Conservation (phyloP, 2,329 filamentous ascomycete genomes). For the Alternaria sp. region DNA sequence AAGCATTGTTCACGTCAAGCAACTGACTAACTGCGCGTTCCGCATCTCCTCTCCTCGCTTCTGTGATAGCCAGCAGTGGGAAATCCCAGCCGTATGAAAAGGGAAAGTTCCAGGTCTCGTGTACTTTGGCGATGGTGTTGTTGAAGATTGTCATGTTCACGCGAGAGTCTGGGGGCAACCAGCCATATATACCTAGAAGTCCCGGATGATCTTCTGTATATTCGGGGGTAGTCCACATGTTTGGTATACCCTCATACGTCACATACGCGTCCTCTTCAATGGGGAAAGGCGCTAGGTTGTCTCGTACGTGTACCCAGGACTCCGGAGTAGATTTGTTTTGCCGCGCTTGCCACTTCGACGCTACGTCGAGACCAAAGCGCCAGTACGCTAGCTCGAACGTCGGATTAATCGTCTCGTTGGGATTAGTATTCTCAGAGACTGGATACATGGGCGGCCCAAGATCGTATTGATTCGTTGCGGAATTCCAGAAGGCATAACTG, state of each 20-base stretch:
- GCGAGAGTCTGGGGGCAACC: constrained; percentile 37
- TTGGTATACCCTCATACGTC: constrained; percentile 59
- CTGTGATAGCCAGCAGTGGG: constrained; percentile 40
- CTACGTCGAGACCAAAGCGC: constrained; percentile 65
- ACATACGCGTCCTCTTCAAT: constrained; percentile 59
- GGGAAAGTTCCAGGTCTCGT: constrained; percentile 45
- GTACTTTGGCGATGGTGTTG: constrained; percentile 36
- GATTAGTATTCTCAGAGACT: constrained; percentile 64
- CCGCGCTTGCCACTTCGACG: constrained; percentile 59
- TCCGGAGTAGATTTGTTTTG: constrained; percentile 53
- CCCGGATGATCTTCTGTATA: constrained; percentile 42
- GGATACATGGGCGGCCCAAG: constrained; percentile 60
- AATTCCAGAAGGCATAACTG: constrained; percentile 63
- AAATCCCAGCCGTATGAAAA: constrained; percentile 47
- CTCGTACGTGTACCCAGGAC: constrained; percentile 57
- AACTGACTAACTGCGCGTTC: constrained; percentile 47
- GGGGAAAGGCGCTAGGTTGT: constrained; percentile 62
- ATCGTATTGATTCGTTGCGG: constrained; percentile 59
- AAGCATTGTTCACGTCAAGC: constrained; percentile 58
- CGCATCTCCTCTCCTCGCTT: constrained; percentile 34
- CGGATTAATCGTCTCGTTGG: constrained; percentile 63
- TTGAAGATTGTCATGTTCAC: constrained; percentile 39
- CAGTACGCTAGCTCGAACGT: constrained; percentile 67
- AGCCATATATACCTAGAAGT: constrained; percentile 39
- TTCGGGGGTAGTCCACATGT: constrained; percentile 40